These are phyloP conservation scores for Scutellaria galericulata DNA, from an alignment of 257 asterid species.

Conservation along the genomic window DNA sequence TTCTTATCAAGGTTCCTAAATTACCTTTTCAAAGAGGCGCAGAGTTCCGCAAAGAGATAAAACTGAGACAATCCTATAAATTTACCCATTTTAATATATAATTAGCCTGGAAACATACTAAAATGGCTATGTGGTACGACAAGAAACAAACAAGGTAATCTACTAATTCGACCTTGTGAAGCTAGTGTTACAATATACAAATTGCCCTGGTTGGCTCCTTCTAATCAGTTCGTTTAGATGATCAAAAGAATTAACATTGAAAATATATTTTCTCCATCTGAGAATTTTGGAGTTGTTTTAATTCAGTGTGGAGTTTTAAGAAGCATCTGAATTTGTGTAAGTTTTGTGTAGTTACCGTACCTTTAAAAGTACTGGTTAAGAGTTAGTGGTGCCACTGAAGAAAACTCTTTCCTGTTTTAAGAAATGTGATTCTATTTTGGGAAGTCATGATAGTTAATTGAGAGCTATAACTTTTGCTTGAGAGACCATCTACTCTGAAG, in stretches of 20 bases:
- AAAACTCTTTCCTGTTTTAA: not conserved
- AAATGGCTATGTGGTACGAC: not conserved
- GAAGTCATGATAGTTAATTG: not conserved
- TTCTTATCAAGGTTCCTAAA: not conserved
- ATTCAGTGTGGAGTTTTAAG: not conserved
- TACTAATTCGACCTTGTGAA: conserved; percentile 5
- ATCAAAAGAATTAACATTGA: conserved; percentile 7
- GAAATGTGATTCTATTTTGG: not conserved
- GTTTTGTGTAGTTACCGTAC: not conserved
- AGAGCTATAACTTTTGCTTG: not conserved
- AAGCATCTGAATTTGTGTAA: not conserved
- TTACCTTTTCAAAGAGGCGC: conserved; percentile 9
- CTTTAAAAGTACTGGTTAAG: not conserved
- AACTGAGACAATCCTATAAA: not conserved
- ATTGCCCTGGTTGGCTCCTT: not conserved
- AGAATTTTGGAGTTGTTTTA: not conserved
- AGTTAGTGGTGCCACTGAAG: not conserved
- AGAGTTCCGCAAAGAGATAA: not conserved
- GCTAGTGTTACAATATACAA: not conserved
- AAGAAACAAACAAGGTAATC: conserved; percentile 9
- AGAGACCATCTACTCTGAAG: conserved; percentile 7
- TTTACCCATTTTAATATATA: not conserved
- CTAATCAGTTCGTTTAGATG: conserved; percentile 13
- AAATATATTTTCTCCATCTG: not conserved
- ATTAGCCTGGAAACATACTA: not conserved